Evolutionary conservation across 495 filamentous ascomycete species (phyloP).

Genomic region (Parathielavia hyrcaniae): DNA sequence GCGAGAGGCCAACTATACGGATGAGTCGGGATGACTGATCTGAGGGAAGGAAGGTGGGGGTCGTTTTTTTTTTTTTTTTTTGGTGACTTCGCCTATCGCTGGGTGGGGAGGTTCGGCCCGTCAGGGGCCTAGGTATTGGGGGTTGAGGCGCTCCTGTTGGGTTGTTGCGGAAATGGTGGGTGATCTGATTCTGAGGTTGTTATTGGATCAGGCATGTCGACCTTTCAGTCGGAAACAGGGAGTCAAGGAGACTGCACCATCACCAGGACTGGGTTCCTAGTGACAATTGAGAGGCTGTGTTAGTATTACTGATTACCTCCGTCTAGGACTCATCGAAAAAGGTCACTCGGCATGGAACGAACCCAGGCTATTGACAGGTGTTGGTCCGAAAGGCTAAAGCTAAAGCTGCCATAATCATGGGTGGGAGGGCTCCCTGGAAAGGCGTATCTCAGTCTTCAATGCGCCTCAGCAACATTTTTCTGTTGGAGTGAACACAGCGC

Average conservation of each 20-base stretch:
- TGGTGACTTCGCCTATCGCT: no score
- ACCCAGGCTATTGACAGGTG: conserved; percentile 18
- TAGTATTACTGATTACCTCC: conserved; percentile 1
- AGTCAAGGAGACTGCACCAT: conserved; percentile 33
- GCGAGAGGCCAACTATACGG: no score
- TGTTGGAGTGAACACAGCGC: no score
- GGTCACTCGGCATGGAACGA: not conserved
- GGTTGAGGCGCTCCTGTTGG: conserved; percentile 55
- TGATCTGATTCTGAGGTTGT: conserved; percentile 39
- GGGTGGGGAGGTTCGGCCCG: no score
- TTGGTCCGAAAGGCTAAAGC: conserved; percentile 17
- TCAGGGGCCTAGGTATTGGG: conserved; percentile 63
- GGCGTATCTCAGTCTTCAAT: not conserved
- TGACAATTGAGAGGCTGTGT: conserved; percentile 39
- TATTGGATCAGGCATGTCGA: not conserved
- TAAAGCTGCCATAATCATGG: conserved; percentile 7
- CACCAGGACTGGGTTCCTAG: conserved; percentile 53
- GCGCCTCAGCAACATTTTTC: no score
- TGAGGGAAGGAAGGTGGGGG: no score
- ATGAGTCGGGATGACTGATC: no score
- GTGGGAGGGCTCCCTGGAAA: not conserved
- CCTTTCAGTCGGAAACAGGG: not conserved
- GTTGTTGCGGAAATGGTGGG: conserved; percentile 65
- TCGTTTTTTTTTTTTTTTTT: no score
- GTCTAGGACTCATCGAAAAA: no score